A percentile compares a stretch with the other conserved stretches of the same genome.
These are phyloP conservation scores for Endotrypanum monterogeii DNA, from an alignment of 208 protist species.

Conservation along the genomic window DNA sequence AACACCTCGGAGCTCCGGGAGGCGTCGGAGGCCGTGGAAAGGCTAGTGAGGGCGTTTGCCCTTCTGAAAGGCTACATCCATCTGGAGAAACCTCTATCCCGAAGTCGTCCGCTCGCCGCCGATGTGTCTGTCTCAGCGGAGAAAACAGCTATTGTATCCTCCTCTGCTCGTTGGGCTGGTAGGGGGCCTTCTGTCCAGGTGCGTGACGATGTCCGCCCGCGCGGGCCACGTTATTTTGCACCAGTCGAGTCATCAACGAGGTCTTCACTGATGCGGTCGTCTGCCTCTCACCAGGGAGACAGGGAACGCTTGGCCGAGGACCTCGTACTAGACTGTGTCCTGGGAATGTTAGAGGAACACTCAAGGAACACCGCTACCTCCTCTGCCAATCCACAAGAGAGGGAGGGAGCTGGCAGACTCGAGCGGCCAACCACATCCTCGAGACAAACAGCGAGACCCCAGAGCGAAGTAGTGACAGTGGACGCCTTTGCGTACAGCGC, in stretches of 20 bases:
- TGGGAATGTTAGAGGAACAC: conserved; percentile 23
- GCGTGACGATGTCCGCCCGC: neutral
- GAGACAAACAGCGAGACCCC: conserved; percentile 17
- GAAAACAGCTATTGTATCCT: neutral
- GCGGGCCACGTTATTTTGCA: conserved; percentile 3
- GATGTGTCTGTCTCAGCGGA: neutral
- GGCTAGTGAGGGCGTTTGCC: conserved; percentile 81
- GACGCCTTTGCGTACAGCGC: conserved; percentile 36
- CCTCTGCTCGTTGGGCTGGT: conserved; percentile 10
- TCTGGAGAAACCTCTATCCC: conserved; percentile 1
- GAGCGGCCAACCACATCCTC: neutral
- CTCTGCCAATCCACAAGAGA: neutral
- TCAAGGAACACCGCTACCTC: neutral
- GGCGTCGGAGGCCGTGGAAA: conserved; percentile 84
- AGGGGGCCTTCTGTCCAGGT: conserved; percentile 6
- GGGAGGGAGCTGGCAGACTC: neutral
- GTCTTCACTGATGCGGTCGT: neutral
- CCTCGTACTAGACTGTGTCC: conserved; percentile 26
- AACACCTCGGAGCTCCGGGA: conserved; percentile 70
- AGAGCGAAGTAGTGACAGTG: conserved; percentile 49
- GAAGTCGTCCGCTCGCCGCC: neutral
- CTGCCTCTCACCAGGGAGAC: neutral
- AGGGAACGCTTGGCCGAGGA: conserved; percentile 21
- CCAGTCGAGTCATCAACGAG: neutral
- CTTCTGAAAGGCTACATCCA: conserved; percentile 56